These are phyloP conservation scores for Lyophyllum shimeji DNA, from an alignment of 768 basidiomycete genomes.

Conservation along the genomic window DNA sequence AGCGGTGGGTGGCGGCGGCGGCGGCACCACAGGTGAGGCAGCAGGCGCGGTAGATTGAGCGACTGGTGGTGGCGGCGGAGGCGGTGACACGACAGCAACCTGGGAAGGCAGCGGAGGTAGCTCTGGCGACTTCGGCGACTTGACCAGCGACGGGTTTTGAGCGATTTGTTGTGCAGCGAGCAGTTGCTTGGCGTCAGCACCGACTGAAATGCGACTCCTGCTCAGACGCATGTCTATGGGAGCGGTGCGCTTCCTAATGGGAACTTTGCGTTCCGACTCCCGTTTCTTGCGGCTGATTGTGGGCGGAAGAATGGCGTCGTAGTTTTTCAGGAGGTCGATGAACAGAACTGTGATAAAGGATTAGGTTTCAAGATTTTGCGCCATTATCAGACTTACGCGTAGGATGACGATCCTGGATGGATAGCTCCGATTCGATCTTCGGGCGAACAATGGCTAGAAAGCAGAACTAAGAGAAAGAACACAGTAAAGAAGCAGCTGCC, in stretches of 20 bases:
- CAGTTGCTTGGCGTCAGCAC: slow-evolving; percentile 67
- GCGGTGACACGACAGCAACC: slow-evolving; percentile 14
- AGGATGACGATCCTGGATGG: slow-evolving; percentile 90
- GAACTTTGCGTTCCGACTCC: slow-evolving; percentile 84
- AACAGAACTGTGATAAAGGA: slow-evolving; percentile 59
- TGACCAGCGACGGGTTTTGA: slow-evolving; percentile 47
- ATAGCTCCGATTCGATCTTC: slow-evolving; percentile 75
- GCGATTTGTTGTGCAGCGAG: slow-evolving; percentile 69
- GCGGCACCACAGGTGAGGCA: slow-evolving; percentile 20
- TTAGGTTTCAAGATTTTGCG: not conserved
- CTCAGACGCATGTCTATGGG: slow-evolving; percentile 88
- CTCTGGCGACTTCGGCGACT: slow-evolving; percentile 32
- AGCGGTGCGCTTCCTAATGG: slow-evolving; percentile 82
- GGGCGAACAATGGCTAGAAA: slow-evolving; percentile 75
- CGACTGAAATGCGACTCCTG: slow-evolving; percentile 71
- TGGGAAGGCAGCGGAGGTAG: slow-evolving; percentile 27
- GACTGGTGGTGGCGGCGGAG: slow-evolving; percentile 23
- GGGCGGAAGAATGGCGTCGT: slow-evolving; percentile 72
- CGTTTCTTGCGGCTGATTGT: slow-evolving; percentile 83
- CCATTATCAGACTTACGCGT: slow-evolving; percentile 46
- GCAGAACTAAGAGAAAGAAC: not conserved
- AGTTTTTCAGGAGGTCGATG: slow-evolving; percentile 80
- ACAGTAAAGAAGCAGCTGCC: not conserved
- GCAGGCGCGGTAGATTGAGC: slow-evolving; percentile 13
- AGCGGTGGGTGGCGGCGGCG: slow-evolving; percentile 19